Base-by-base conservation (phyloP, 306 rosid genomes). In the Lotus japonicus region DNA sequence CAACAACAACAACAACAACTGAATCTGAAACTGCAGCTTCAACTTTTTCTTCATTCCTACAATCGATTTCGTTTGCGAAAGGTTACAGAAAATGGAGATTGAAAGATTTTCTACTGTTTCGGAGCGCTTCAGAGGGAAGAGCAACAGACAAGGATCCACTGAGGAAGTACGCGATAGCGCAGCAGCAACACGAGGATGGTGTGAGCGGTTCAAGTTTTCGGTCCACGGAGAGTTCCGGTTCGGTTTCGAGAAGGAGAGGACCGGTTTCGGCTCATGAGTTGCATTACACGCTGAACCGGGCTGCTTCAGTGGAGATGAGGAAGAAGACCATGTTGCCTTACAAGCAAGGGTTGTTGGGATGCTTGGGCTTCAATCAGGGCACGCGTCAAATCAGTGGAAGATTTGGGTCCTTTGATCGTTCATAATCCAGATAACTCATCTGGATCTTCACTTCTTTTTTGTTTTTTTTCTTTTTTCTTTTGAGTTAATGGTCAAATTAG, bases 121-220 rank as follows among this genome's bases (percentile, higher is more conserved):
- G 98, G 15, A 89, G 97, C 60, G 95, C 96, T 0, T 92, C 98
- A 1, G 97, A 92, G 60, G 98, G 98, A 8, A 53, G 98, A 7
- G 89, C 84, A 2, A 61, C 89, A 2, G 83, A 84, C 2, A 88
- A 75, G 67, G 95, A 88, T 45, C 81, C 83, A 0, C n/a, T 81
- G 26, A 79, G 81, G 39, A 87, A 82, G 50, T 90, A 82, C 51
- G 16, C 78, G 0, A 59, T 66, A 12, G 21, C 84, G 84, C 26
- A 1, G 26, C 26, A 21, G 26, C 1, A 21, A 56, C 62, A 42
- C 18, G 94, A 88, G 28, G 96, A 90, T 44, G 81, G 68, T 5
- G 79, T 79, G 74, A 77, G 74, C 68, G 82, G 82, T 44, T 66
- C 82, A 2, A 92, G 98, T 57, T 92, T 90, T 77, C 91, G 97